A percentile compares a stretch with the other conserved stretches of the same genome.
Conservation (phyloP, 2,329 filamentous ascomycete species). For the Herpotrichia juniperi region DNA sequence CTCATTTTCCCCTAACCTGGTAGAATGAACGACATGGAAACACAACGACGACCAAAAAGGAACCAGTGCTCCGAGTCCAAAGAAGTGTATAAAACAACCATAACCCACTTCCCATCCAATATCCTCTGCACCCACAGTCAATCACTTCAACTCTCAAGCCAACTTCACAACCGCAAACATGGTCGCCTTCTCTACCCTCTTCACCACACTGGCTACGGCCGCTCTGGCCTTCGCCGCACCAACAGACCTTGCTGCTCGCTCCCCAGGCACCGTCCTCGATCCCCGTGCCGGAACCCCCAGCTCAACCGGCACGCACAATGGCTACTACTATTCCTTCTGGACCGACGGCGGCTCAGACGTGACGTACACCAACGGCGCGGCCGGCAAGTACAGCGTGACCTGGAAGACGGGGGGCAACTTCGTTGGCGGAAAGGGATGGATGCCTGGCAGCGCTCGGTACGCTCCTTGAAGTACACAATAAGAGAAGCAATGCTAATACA, state of each 20-base stretch:
- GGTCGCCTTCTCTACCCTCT: constrained; percentile 49
- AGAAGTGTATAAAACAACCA: not conserved
- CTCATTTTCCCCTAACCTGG: not conserved
- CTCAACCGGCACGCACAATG: constrained; percentile 59
- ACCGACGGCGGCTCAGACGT: constrained; percentile 59
- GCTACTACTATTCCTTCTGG: constrained; percentile 68
- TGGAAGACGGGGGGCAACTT: constrained; percentile 62
- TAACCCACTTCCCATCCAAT: not conserved
- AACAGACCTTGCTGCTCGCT: constrained; percentile 45
- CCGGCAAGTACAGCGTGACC: constrained; percentile 56
- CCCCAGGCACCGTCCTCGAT: constrained; percentile 28
- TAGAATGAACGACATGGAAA: not conserved
- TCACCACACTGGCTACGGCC: constrained; percentile 45
- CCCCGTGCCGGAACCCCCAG: constrained; percentile 51
- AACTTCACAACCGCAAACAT: constrained; percentile 33
- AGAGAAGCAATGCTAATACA: not conserved
- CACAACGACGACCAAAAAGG: not conserved
- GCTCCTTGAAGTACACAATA: constrained; percentile 4
- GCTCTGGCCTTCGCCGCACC: constrained; percentile 45
- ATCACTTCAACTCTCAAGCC: not conserved
- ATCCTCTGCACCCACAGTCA: not conserved
- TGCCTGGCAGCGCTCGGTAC: constrained; percentile 58
- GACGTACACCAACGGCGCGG: constrained; percentile 61
- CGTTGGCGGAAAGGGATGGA: constrained; percentile 65
- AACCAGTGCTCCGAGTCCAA: not conserved